Evolutionary conservation across 495 filamentous ascomycete genomes (phyloP), one percentile per base, ranked within the genome.

Genomic region (Lindgomyces ingoldianus): DNA sequence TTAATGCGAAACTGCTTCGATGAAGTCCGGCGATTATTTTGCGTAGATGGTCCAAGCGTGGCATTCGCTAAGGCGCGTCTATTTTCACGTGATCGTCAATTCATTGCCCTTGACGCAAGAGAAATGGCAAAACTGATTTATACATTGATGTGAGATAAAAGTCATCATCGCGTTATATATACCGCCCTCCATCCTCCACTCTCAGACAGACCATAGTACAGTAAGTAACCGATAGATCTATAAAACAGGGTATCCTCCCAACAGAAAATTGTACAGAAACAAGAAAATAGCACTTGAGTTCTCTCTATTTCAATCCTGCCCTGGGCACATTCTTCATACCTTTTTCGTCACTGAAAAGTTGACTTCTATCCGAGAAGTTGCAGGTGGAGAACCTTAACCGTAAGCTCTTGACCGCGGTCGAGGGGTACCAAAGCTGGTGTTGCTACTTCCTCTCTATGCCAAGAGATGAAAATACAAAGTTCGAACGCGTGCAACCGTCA

Each of bases 161-260:
- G 11, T 30, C 29, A 19, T 33, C 50, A 16, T 33, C 25, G 21
- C 26, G n/a, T 54, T 16, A 18, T n/a, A 30, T 54, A 18, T 36
- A 33, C 16, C 50, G 3, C n/a, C 10, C 24, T 16, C 36, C 19
- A 14, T 24, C 6, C n/a, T 3, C 29, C 19, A 11, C 4, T 22
- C 18, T 29, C 6, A 3, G 12, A 45, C 6, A 21, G 22, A 8
- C 19, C 10, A 8, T 22, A 19, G 24, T 54, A 27, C 41, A 47
- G 41, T 24, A 3, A 24, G 14, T 11, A 8, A 54, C 39, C 47
- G 54, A 29, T 25, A 39, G n/a, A 25, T 49, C 39, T 39, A 64
- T 46, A 57, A 57, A 64, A n/a, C 60, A 64, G 60, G 51, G 60
- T 62, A 64, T 64, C 60, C 60, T 39, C 60, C 60, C 51, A 39